These are phyloP conservation scores for Casuarina cunninghamiana DNA, from an alignment of 306 rosid genomes.

Conservation along the genomic window DNA sequence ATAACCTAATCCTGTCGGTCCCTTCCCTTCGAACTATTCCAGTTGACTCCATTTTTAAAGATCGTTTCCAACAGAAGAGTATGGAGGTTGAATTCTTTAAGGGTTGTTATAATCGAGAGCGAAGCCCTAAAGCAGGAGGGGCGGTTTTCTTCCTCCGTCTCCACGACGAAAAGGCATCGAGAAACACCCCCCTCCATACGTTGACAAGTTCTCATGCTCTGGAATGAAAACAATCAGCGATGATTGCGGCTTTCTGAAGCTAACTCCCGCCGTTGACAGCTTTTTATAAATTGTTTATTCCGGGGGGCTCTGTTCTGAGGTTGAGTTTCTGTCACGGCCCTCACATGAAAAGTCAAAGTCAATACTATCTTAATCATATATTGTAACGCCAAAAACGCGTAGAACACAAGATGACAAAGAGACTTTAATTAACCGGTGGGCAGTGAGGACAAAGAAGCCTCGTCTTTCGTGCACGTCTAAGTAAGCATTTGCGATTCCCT, in stretches of 20 bases:
- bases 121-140: no score
- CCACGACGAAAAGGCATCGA: no score
- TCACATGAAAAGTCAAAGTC: slow-evolving; percentile 61
- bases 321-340: slow-evolving; percentile 14
- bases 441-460: slow-evolving; percentile 42
- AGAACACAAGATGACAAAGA: slow-evolving; percentile 33
- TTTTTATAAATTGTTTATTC: not conserved
- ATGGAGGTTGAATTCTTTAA: no score
- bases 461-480: slow-evolving; percentile 72
- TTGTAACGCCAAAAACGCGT: slow-evolving; percentile 61
- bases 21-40: no score
- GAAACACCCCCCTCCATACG: slow-evolving; percentile 5
- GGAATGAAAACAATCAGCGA: slow-evolving; percentile 35
- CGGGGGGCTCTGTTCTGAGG: not conserved
- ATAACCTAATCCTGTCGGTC: no score
- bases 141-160: no score
- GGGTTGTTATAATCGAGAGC: no score
- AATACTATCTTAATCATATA: slow-evolving; percentile 27
- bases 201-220: slow-evolving; percentile 27
- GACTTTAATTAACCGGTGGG: slow-evolving; percentile 20
- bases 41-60: no score
- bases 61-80: no score
- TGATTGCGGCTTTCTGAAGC: slow-evolving; percentile 51
- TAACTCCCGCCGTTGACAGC: slow-evolving; percentile 4
- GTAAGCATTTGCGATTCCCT: not conserved